Conservation (phyloP, 1,284 basidiomycete genomes). For the Porodaedalea pini region DNA sequence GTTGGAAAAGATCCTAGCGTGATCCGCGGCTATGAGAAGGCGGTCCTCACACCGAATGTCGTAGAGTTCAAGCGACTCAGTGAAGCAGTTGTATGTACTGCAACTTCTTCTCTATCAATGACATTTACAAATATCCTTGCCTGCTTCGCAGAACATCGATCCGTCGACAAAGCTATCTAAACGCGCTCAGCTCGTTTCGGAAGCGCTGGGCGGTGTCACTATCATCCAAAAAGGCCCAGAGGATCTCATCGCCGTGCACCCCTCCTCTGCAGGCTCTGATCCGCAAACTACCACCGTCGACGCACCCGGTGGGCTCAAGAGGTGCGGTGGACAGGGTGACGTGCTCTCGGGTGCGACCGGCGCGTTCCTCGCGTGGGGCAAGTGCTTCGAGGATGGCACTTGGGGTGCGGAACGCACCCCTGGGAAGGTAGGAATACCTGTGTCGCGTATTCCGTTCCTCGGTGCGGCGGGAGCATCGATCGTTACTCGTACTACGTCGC, state of each 20-base stretch:
- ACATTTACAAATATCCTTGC: neutral
- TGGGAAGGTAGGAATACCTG: slow-evolving; percentile 49
- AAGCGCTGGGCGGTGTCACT: slow-evolving; percentile 79
- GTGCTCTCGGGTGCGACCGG: slow-evolving; percentile 86
- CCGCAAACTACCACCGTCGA: slow-evolving; percentile 65
- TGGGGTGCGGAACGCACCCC: slow-evolving; percentile 45
- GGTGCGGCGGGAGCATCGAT: slow-evolving; percentile 88
- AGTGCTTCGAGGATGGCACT: slow-evolving; percentile 81
- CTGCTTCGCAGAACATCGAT: slow-evolving; percentile 44
- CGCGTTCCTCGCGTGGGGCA: slow-evolving; percentile 90
- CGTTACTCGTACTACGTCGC: slow-evolving; percentile 81
- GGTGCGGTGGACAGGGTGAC: slow-evolving; percentile 96
- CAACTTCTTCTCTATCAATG: neutral
- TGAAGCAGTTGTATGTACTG: slow-evolving; percentile 58
- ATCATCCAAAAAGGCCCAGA: slow-evolving; percentile 86
- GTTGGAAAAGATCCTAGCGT: slow-evolving; percentile 72
- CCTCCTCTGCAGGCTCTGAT: slow-evolving; percentile 40
- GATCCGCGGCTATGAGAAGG: slow-evolving; percentile 77
- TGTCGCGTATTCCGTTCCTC: slow-evolving; percentile 71
- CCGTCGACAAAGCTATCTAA: slow-evolving; percentile 43
- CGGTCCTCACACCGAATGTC: slow-evolving; percentile 90
- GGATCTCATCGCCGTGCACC: slow-evolving; percentile 69
- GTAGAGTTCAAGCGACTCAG: slow-evolving; percentile 89
- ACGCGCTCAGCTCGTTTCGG: slow-evolving; percentile 64
- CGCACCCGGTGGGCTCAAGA: slow-evolving; percentile 77